These are phyloP conservation scores for Suaeda aralocaspica DNA, from an alignment of 148 eudicot species.

Conservation along the genomic window DNA sequence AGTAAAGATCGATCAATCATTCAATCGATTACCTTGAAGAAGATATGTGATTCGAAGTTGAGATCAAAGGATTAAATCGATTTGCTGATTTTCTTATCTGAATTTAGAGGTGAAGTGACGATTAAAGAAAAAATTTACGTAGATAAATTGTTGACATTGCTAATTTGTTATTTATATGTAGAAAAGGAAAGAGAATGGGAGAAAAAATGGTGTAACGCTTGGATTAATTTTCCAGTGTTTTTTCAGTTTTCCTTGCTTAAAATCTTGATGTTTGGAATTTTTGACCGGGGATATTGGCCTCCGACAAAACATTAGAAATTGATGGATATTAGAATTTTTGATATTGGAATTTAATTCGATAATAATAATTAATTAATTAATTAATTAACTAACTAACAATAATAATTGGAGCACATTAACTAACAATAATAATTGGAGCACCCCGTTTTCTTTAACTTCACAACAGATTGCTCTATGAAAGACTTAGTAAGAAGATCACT, in stretches of 20 bases:
- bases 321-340: too few species aligned
- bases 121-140: neutral
- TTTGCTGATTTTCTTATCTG: neutral
- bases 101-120: conserved; percentile 1
- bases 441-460: neutral
- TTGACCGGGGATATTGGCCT: too few species aligned
- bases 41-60: conserved; percentile 5
- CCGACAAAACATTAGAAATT: too few species aligned
- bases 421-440: too few species aligned
- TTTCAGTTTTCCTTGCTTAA: too few species aligned
- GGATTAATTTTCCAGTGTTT: too few species aligned
- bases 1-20: conserved; percentile 18
- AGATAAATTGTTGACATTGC: conserved; percentile 14
- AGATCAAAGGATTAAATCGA: conserved; percentile 19
- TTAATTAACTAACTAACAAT: too few species aligned
- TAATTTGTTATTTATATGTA: neutral
- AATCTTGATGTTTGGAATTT: too few species aligned
- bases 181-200: neutral
- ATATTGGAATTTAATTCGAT: too few species aligned
- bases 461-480: conserved; percentile 1
- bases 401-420: too few species aligned
- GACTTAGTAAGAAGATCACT: neutral
- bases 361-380: too few species aligned
- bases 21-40: conserved; percentile 23
- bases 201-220: conserved; percentile 5